phyloP scores from a whole-genome alignment of 2,329 filamentous ascomycete species.

The Graphilbum ipis-grandicollis region DNA sequence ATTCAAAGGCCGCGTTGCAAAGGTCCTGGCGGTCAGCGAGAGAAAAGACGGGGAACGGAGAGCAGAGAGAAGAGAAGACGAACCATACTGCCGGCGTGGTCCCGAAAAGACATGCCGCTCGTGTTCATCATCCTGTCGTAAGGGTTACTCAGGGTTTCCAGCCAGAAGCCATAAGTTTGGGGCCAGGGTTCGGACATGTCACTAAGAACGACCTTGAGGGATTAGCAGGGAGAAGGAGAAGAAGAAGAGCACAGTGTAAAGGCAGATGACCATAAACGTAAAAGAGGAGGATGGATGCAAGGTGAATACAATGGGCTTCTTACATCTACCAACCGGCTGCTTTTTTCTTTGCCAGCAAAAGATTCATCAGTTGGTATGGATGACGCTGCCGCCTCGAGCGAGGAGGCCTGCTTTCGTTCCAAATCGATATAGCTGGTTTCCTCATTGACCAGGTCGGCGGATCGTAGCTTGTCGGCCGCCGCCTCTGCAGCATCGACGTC shows the following conservation, averaged over 20 bases:
- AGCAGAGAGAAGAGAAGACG: conserved; percentile 13
- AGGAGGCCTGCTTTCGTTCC: conserved; percentile 30
- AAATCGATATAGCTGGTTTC: conserved; percentile 47
- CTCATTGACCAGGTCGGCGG: conserved; percentile 12
- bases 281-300: not conserved
- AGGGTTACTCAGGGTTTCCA: conserved; percentile 85
- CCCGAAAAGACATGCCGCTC: conserved; percentile 68
- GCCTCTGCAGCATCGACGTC: conserved; percentile 4
- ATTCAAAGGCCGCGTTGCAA: conserved; percentile 68
- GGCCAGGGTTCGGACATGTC: conserved; percentile 99
- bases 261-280: no score
- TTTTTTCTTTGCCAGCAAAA: no score
- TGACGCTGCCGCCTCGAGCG: conserved; percentile 1
- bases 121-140: conserved; percentile 99
- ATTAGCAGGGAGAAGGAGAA: no score
- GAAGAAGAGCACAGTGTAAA: not conserved
- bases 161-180: conserved; percentile 60
- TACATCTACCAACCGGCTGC: conserved; percentile 54
- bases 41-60: not conserved
- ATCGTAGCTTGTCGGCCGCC: not conserved
- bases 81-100: conserved; percentile 86
- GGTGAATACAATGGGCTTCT: no score
- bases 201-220: conserved; percentile 84
- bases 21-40: conserved; percentile 47
- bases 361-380: no score